Base-by-base conservation (phyloP, 441 rosid genomes). In the Erysimum pusillum region DNA sequence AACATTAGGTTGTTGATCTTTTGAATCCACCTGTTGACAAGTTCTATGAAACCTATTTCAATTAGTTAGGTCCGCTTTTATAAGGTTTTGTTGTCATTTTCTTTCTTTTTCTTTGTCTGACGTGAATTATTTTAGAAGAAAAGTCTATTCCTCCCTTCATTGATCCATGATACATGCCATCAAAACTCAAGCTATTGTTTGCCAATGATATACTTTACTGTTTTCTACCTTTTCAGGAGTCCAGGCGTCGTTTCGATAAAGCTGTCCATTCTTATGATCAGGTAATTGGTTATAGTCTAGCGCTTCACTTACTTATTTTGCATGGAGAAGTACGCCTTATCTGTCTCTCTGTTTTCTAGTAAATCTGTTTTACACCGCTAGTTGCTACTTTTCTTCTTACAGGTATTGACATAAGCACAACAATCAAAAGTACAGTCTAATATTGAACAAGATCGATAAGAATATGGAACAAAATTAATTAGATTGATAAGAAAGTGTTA, bases 321-420 rank as follows among this genome's bases (percentile, higher is more conserved):
- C 12, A 4, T 28, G 39, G 18, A 7, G 64, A 12, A 10, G 9
- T 15, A 11, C 28, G 9, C 48, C 11, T 46, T 60, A 71, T 48
- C 1, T 13, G 12, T 17, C 38, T 42, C 25, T 25, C 28, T 25
- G 28, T 25, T 25, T 25, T 25, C 28, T 25, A 25, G 28, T 25
- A 25, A 25, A 25, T 25, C 3, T 25, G 28, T 25, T 25, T 25
- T 25, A 25, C 28, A 13, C 42, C 32, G 31, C 25, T 45, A 38
- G 7, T 18, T 60, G 63, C 35, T 54, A 56, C 13, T 46, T 36
- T 71, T 39, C 14, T 18, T 46, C 73, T 41, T 38, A 57, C 85
- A 93, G 98, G 87, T 91, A 54, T 84, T 93, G 81, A 88, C 90
- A 34, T 91, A 84, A 84, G 92, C 94, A 38, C 96, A 93, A 58